Evolutionary conservation across 768 basidiomycete genomes (phyloP), one percentile per base, ranked within the genome.

Genomic region (Lactarius sp.): DNA sequence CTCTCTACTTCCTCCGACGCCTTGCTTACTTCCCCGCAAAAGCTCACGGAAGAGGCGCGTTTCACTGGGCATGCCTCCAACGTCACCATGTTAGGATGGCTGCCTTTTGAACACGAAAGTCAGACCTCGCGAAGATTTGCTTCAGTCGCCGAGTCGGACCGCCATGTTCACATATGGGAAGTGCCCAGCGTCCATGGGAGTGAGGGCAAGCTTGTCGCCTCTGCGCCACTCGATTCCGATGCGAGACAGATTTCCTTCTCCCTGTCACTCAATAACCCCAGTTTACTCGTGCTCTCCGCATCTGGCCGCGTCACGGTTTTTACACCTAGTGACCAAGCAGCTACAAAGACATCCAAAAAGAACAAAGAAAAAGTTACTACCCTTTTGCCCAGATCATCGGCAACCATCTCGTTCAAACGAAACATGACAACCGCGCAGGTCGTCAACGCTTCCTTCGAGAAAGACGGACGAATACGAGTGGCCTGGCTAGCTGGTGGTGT

Each of bases 61-160:
- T 86, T 87, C 65, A 85, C 83, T 20, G 87, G 87, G 0, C 87
- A 89, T 68, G 83, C 85, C 4, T 85, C 86, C 22, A 74, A 80
- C 8, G 75, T 85, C 63, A 80, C 76, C 65, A 72, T 74, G 34
- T 69, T 86, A 13, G 76, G 77, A 59, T 88, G 85, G 85, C 80
- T 80, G 56, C 71, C 69, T 13, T 77, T 77, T 16, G 53, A 59
- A 33, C n/a, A 42, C 6, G 71, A 75, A 61, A 69, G 70, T 34
- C 74, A 76, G 55, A 68, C 78, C 9, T 75, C 74, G 42, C 80
- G 78, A 34, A 62, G n/a, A 49, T 85, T 89, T 71, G 71, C 84
- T 56, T 85, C 87, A 4, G 75, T 77, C 52, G 87, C 87, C 13
- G 82, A 87, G 70, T 77, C 74, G 7, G 87, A 89, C 71, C 81